phyloP scores from a whole-genome alignment of 2,329 filamentous ascomycete species.

The Apiospora aurea region DNA sequence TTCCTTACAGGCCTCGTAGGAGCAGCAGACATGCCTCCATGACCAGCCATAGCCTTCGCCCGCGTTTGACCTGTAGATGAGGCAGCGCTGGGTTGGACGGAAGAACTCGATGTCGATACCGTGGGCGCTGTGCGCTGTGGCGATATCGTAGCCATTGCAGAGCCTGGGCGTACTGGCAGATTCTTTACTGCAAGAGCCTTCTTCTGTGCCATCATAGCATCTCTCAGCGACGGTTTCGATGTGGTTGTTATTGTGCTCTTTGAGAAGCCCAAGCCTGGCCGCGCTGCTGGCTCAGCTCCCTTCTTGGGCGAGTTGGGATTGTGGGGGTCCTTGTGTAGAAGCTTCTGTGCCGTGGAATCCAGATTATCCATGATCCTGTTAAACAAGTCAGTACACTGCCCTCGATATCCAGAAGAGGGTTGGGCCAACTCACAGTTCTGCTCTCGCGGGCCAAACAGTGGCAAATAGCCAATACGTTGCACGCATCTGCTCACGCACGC shows the following conservation, averaged over 20 bases:
- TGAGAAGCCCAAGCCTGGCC: constrained; percentile 66
- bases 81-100: constrained; percentile 44
- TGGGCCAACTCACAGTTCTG: constrained; percentile 68
- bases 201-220: constrained; percentile 85
- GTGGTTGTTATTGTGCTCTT: constrained; percentile 64
- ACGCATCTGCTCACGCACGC: constrained; percentile 86
- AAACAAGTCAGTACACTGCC: constrained; percentile 32
- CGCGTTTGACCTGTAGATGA: constrained; percentile 49
- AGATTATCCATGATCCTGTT: constrained; percentile 78
- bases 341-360: constrained; percentile 78
- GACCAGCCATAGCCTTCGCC: constrained; percentile 51
- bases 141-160: constrained; percentile 69
- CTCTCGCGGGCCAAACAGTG: constrained; percentile 77
- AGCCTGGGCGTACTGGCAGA: constrained; percentile 64
- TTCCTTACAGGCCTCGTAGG: constrained; percentile 67
- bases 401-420: not conserved
- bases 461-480: constrained; percentile 87
- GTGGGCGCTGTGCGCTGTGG: constrained; percentile 54
- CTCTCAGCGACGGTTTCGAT: constrained; percentile 74
- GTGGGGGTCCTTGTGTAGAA: constrained; percentile 81
- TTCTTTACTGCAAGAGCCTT: constrained; percentile 59
- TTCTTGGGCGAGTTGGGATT: constrained; percentile 77
- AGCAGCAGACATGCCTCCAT: constrained; percentile 68
- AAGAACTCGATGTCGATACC: constrained; percentile 43
- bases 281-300: constrained; percentile 51